Evolutionary conservation across 2,329 filamentous ascomycete species (phyloP).

Genomic region (Alternaria alternata): DNA sequence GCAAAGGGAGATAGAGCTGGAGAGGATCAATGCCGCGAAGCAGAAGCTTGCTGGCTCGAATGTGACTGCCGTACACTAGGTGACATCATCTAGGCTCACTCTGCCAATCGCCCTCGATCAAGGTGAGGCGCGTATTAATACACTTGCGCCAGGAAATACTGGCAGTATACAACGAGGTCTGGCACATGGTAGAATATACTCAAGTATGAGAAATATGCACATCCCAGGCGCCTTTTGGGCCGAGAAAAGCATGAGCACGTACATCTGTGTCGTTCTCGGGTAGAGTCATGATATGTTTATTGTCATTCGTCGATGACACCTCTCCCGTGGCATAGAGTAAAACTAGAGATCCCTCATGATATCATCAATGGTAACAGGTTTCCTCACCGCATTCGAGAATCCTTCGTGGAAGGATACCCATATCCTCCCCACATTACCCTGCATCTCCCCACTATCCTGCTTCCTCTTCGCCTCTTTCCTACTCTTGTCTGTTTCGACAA

Average conservation of each 20-base stretch:
- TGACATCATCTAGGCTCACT: neutral
- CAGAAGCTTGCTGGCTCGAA: slow-evolving; percentile 24
- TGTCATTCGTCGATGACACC: neutral
- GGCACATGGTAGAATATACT: too few relatives aligned
- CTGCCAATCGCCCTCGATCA: neutral
- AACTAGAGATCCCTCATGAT: slow-evolving; percentile 71
- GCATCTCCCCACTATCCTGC: slow-evolving; percentile 45
- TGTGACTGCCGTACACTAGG: slow-evolving; percentile 27
- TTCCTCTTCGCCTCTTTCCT: slow-evolving; percentile 53
- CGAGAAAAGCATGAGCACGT: neutral
- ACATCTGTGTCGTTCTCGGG: neutral
- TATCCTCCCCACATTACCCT: slow-evolving; percentile 65
- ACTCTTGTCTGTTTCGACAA: slow-evolving; percentile 59
- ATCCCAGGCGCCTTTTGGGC: neutral
- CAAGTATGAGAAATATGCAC: neutral
- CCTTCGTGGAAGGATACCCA: slow-evolving; percentile 94
- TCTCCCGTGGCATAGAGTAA: neutral
- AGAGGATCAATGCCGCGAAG: slow-evolving; percentile 30
- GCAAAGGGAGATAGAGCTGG: slow-evolving; percentile 33
- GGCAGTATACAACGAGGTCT: neutral
- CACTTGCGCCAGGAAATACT: neutral
- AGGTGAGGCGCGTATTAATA: neutral
- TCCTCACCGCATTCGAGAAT: slow-evolving; percentile 89
- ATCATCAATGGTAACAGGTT: slow-evolving; percentile 82
- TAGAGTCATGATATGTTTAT: neutral